Evolutionary conservation across 495 filamentous ascomycete species (phyloP), one percentile per base, ranked within the genome.

Genomic region (Talaromyces wortmannii): DNA sequence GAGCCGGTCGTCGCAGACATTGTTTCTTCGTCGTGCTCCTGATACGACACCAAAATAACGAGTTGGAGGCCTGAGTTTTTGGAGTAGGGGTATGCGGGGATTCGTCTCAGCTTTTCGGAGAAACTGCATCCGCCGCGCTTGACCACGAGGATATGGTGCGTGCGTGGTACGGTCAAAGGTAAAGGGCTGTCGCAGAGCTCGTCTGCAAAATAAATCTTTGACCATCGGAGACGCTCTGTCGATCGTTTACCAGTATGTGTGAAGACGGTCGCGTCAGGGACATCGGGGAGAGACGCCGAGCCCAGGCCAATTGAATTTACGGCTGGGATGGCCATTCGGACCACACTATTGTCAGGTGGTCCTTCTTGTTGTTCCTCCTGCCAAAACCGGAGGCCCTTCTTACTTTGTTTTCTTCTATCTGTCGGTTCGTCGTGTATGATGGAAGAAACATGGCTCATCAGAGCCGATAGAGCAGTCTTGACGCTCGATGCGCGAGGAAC

Each of bases 101-200:
- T 90, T 59, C 89, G 92, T 23, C 77, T 76, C 0, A 97, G 73
- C 63, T 98, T 98, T 32, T 87, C 75, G 6, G 79, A 81, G 69
- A 97, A 97, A 42, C 76, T 87, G 71, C 94, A 98, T 3, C 82
- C 85, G 16, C 94, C 94, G 17, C 94, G 86, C 32, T 82, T 85
- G 56, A 97, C 78, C 29, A 97, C 80, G 55, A 98, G 81, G 13
- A 97, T 75, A 58, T 96, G 83, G 67, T 95, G 78, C n/a, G 72
- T 74, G 12, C 81, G 82, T 0, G 81, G 77, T 3, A 85, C 75
- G 1, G 78, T 68, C 12, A 80, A 74, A 0, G 84, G 82, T 0
- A 95, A 75, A 15, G 76, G 78, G 13, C 73, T 68, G 43, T 80
- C 61, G 69, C 92, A 96, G 52, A 84, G 78, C 13, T 85, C 77